Evolutionary conservation across 306 rosid species (phyloP), one percentile per base, ranked within the genome.

Genomic region (Acacia crassicarpa): DNA sequence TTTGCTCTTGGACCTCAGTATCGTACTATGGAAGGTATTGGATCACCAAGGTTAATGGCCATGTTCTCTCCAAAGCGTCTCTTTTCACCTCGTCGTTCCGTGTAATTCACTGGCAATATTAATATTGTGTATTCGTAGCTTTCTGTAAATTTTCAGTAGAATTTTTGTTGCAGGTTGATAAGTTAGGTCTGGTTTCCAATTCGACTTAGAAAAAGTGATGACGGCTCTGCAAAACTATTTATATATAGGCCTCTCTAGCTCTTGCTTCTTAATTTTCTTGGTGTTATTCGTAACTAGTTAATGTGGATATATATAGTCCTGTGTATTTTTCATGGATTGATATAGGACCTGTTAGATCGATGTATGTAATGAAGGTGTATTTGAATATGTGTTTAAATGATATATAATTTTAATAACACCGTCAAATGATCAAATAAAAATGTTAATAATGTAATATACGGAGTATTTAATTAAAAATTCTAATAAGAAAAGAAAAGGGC

Each of bases 51-150:
- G 6, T 81, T 85, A 38, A 35, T 84, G 90, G 92, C 89, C 5
- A 91, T 89, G 92, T 91, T 94, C 79, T 91, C 98, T 0, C 92
- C 99, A 0, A 97, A 92, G 0, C 95, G 95, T 20, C 88, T 95
- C 63, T 91, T 93, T 89, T 89, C 98, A 0, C 87, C 95, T 0
- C 93, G 90, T 3, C 83, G n/a, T 43, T 87, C 79, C 75, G 87
- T 82, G 20, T 76, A 85, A 84, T 46, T 92, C 71, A 94, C 17
- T 73, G 67, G 27, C 2, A 65, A 35, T 22, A 17, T 12, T 49
- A 5, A 5, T 49, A 38, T 38, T 38, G 25, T 38, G 15, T 3
- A 65, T 35, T 15, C 14, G 2, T 16, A n/a, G 6, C 45, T 10
- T 66, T 8, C 7, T 33, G 67, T 23, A 23, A 7, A 6, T 12